Conservation (phyloP, 1,284 basidiomycete species). For the Quambalaria eucalypti region DNA sequence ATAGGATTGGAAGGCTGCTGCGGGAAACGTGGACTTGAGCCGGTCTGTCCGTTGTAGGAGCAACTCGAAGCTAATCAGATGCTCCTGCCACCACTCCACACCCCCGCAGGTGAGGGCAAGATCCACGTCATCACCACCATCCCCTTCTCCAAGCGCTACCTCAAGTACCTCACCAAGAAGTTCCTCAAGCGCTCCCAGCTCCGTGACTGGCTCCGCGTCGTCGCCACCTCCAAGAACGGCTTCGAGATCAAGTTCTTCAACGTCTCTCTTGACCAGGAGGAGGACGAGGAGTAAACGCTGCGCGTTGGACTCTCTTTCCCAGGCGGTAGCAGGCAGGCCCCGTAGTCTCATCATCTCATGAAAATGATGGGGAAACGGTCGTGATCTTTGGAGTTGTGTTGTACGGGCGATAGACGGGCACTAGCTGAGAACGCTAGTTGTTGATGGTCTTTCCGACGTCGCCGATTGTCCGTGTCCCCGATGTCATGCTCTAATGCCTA, state of each 20-base stretch:
- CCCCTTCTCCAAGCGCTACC: slow-evolving; percentile 50
- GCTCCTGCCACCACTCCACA: background rate
- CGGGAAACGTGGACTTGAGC: too few relatives aligned
- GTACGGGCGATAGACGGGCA: too few relatives aligned
- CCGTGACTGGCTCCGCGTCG: slow-evolving; percentile 48
- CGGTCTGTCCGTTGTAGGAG: too few relatives aligned
- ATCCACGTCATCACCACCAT: slow-evolving; percentile 48
- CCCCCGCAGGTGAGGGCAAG: slow-evolving; percentile 45
- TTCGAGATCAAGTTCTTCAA: slow-evolving; percentile 50
- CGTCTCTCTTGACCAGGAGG: slow-evolving; percentile 45
- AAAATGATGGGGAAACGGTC: background rate
- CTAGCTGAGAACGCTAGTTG: too few relatives aligned
- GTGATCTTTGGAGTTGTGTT: too few relatives aligned
- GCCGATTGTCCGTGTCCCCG: too few relatives aligned
- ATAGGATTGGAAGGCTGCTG: background rate
- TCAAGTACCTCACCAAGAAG: slow-evolving; percentile 51
- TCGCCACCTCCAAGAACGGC: slow-evolving; percentile 48
- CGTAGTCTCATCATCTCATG: background rate
- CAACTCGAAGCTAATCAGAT: too few relatives aligned
- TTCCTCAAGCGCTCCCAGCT: slow-evolving; percentile 46
- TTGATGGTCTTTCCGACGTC: too few relatives aligned
- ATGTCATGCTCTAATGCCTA: too few relatives aligned
- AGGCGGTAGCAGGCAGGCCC: background rate
- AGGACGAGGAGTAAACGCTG: slow-evolving; percentile 17
- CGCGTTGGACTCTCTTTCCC: background rate